These are phyloP conservation scores for Teunomyces pallodes DNA, from an alignment of 805 yeast genomes.

Conservation along the genomic window DNA sequence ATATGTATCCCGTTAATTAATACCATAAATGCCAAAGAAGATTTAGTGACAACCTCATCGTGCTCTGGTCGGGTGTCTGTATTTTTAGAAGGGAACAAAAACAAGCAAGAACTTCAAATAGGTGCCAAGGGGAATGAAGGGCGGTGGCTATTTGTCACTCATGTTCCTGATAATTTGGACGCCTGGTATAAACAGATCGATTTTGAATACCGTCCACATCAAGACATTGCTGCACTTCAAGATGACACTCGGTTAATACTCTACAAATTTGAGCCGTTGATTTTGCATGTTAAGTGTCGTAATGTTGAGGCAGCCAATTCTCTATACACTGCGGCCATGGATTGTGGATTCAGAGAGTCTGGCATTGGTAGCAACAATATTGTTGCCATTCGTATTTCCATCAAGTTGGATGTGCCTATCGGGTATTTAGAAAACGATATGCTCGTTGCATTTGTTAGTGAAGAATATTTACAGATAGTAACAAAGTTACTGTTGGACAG, in stretches of 20 bases:
- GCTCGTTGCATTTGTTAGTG: constrained; percentile 46
- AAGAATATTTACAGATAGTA: constrained; percentile 49
- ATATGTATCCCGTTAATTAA: constrained; percentile 70
- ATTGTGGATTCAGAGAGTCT: constrained; percentile 82
- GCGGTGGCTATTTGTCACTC: constrained; percentile 78
- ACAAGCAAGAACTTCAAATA: constrained; percentile 34
- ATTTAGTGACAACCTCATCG: constrained; percentile 83
- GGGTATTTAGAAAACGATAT: constrained; percentile 45
- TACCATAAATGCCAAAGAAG: constrained; percentile 57
- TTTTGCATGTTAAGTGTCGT: constrained; percentile 79
- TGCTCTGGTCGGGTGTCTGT: constrained; percentile 88
- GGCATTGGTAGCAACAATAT: constrained; percentile 79
- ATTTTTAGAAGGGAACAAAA: constrained; percentile 70
- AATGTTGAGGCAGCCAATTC: constrained; percentile 54
- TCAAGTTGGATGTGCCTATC: constrained; percentile 73
- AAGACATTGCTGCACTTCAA: constrained; percentile 5
- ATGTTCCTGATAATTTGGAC: constrained; percentile 48
- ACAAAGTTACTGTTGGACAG: constrained; percentile 58
- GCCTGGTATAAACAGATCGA: constrained; percentile 46
- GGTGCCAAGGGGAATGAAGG: constrained; percentile 90
- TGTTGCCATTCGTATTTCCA: constrained; percentile 75
- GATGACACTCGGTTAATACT: constrained; percentile 52
- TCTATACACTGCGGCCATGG: constrained; percentile 70
- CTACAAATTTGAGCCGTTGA: constrained; percentile 82
- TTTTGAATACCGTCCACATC: constrained; percentile 13